Base-by-base conservation (phyloP, 495 filamentous ascomycete species). In the Penicillium samsonianum region DNA sequence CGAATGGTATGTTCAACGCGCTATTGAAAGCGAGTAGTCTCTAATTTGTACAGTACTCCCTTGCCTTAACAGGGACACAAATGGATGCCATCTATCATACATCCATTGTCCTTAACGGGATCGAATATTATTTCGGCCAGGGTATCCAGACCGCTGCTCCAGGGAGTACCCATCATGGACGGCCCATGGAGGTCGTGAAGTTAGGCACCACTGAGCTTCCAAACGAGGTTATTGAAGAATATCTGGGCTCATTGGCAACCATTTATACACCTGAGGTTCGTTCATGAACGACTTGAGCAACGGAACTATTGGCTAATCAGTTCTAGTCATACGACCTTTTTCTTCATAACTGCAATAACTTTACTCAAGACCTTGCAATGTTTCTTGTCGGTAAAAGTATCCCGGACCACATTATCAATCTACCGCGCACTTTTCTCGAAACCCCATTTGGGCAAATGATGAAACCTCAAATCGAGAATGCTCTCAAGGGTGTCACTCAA, bases 321-420 rank as follows among this genome's bases (percentile, higher is more conserved):
- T 26, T 40, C 22, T 62, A 91, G 87, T 90, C 89, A 0, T 97
- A 97, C 65, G 90, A 96, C 69, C 78, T 96, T 3, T 90, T 90
- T 69, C 77, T 87, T 37, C 92, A 96, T 65, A 98, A 98, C 67
- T 97, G 94, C 82, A 98, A 98, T 75, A 98, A 98, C 77, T 98
- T 98, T 71, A 89, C 91, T 5, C 92, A 98, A 65, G 94, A 98
- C 59, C 84, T 98, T 61, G 74, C 89, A 45, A 96, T 87, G 77
- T 97, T 98, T 56, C 78, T 98, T 2, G 75, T 96, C n/a, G 93
- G 94, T 20, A 88, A 84, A 64, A 86, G 89, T 10, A 97, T 98
- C 57, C 94, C 94, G 11, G 80, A 84, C 0, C 88, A 95, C 58
- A 98, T 98, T 59, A 83, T 84, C n/a, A 90, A 88, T 53, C 82